Evolutionary conservation across 2,329 filamentous ascomycete species (phyloP), one percentile per base, ranked within the genome.

Genomic region (Calonectria leucothoes): DNA sequence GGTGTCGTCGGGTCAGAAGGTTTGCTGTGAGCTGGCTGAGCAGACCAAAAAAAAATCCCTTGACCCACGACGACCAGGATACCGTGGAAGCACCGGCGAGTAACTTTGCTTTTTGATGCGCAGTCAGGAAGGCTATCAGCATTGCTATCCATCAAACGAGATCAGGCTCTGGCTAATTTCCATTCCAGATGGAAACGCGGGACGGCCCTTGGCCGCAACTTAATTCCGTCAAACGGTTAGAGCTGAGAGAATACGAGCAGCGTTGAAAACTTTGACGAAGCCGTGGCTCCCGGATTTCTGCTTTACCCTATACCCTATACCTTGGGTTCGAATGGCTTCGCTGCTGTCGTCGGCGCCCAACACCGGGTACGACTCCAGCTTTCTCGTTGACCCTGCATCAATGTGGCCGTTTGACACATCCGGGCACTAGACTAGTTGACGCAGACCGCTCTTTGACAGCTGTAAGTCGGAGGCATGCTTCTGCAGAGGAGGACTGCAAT

Each of bases 371-470:
- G 55, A 39, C 55, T 61, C 35, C 55, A 61, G n/a, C 33, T 27
- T 39, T 61, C 33, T 29, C 12, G 20, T 61, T 11, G 55, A 39
- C 55, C 55, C 37, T 61, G 55, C 55, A 61, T 61, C 23, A 27
- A 37, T 20, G 55, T 39, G 33, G 25, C 35, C 49, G 66, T 68
- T 68, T 70, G 33, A 48, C 57, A 70, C 51, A 55, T 57, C 31
- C 66, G 71, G 72, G 48, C 73, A 78, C 76, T 77, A 74, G 57
- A 25, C 59, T 76, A 55, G 69, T 78, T 74, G 71, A 78, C 69
- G 77, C 78, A 80, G 78, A 80, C 78, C 78, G 78, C 78, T 80
- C 71, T 78, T 80, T 80, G 78, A 78, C 78, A 80, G 74, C 75
- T 77, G 76, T 69, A 75, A 71, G 72, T 72, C 76, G 71, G 73